Conservation (phyloP, 2,329 filamentous ascomycete species). For the Rutstroemia sp. region DNA sequence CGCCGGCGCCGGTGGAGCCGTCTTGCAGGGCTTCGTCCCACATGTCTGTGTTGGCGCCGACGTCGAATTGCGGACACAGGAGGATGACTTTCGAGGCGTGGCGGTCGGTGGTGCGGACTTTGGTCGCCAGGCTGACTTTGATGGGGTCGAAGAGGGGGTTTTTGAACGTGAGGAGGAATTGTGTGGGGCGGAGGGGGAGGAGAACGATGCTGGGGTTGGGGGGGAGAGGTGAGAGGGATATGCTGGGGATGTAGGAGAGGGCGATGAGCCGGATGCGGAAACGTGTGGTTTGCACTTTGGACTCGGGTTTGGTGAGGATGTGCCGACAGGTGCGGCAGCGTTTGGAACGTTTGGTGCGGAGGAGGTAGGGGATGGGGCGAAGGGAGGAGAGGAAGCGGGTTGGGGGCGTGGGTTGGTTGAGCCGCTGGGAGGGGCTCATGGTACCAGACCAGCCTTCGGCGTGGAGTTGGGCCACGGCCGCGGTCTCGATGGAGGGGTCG, state of each 20-base stretch:
- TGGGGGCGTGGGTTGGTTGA: constrained; percentile 39
- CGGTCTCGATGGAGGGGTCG: constrained; percentile 43
- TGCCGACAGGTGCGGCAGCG: constrained; percentile 88
- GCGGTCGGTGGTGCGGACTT: constrained; percentile 67
- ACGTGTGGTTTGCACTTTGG: constrained; percentile 78
- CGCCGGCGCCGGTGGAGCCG: constrained; percentile 14
- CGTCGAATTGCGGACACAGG: constrained; percentile 87
- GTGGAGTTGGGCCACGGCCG: constrained; percentile 44
- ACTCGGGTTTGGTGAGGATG: constrained; percentile 90
- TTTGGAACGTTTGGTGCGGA: constrained; percentile 89
- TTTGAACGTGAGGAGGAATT: constrained; percentile 83
- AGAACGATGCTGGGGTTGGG: constrained; percentile 15
- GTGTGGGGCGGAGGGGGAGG: constrained; percentile 45
- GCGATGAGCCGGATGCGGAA: constrained; percentile 92
- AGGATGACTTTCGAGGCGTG: constrained; percentile 80
- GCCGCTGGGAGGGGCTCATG: constrained; percentile 45
- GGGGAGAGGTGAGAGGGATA: constrained; percentile 61
- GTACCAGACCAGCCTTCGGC: constrained; percentile 58
- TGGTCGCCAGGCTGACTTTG: constrained; percentile 79
- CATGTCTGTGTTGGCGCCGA: constrained; percentile 89
- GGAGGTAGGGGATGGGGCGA: constrained; percentile 71
- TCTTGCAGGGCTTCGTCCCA: constrained; percentile 67
- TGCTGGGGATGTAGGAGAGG: constrained; percentile 76
- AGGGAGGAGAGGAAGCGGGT: constrained; percentile 64
- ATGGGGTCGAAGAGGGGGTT: constrained; percentile 93